A percentile compares a stretch with the other conserved stretches of the same genome.
Evolutionary conservation across 2,329 filamentous ascomycete species (phyloP).

Genomic region (Chrysoporthe deuterocubensis): DNA sequence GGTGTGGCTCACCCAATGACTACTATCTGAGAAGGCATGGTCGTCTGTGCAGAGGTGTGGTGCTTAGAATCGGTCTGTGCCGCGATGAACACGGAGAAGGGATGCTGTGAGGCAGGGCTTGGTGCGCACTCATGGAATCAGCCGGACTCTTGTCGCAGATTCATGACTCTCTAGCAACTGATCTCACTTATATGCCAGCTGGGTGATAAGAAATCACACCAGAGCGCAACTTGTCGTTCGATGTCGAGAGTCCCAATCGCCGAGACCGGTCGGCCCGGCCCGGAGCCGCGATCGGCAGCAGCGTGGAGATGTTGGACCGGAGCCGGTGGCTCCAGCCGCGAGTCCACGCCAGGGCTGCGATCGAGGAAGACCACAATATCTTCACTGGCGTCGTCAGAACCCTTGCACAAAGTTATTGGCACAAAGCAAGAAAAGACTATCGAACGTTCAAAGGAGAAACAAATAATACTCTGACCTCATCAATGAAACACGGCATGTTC

Average conservation of each 20-base stretch:
- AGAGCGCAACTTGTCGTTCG: not conserved
- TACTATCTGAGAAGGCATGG: constrained; percentile 13
- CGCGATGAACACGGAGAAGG: not conserved
- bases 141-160: not conserved
- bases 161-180: no score
- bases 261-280: constrained; percentile 16
- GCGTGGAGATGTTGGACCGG: not conserved
- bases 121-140: not conserved
- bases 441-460: no score
- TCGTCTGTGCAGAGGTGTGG: not conserved
- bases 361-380: no score
- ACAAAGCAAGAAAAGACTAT: no score
- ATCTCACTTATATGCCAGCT: not conserved
- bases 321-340: not conserved
- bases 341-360: no score
- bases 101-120: not conserved
- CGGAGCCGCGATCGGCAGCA: not conserved
- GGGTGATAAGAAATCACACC: not conserved
- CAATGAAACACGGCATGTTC: no score
- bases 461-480: no score
- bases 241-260: constrained; percentile 1
- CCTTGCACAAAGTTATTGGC: no score
- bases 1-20: constrained; percentile 4
- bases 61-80: not conserved
- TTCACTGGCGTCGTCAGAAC: no score